Percentiles rank a stretch among this genome's conserved stretches.
These are phyloP conservation scores for Pestalotiopsis sp. DNA, from an alignment of 2,329 filamentous ascomycete genomes.

Conservation along the genomic window DNA sequence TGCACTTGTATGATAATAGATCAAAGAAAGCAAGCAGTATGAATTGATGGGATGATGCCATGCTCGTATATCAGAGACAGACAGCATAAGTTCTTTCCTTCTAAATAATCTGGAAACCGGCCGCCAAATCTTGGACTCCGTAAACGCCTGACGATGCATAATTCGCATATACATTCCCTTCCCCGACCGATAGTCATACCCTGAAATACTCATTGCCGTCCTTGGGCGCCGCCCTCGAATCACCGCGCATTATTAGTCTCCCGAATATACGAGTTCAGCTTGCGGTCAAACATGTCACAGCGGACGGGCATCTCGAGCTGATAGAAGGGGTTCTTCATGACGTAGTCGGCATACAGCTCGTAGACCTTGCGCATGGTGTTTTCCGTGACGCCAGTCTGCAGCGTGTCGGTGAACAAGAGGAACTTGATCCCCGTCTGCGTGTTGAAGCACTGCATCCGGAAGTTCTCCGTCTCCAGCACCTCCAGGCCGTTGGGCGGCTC, in stretches of 20 bases:
- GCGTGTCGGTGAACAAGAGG: slow-evolving; percentile 87
- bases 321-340: slow-evolving; percentile 99
- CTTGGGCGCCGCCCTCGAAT: slow-evolving; percentile 21
- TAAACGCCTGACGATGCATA: neutral
- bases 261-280: slow-evolving; percentile 79
- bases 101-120: neutral
- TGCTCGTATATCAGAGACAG: neutral
- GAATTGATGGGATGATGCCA: neutral
- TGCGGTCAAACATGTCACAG: slow-evolving; percentile 93
- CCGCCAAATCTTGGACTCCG: neutral
- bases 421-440: slow-evolving; percentile 96
- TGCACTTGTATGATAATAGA: slow-evolving; percentile 18
- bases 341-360: slow-evolving; percentile 93
- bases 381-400: slow-evolving; percentile 81
- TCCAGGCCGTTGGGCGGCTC: slow-evolving; percentile 80
- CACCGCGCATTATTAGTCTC: slow-evolving; percentile 65
- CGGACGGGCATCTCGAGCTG: slow-evolving; percentile 96
- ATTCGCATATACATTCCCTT: neutral
- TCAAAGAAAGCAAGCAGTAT: neutral
- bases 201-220: slow-evolving; percentile 1
- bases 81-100: neutral
- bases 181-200: neutral
- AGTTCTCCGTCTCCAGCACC: slow-evolving; percentile 90
- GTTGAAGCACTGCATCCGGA: slow-evolving; percentile 94
- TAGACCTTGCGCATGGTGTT: slow-evolving; percentile 83